These are phyloP conservation scores for Adansonia madagascariensis DNA, from an alignment of 441 rosid genomes.

Conservation along the genomic window DNA sequence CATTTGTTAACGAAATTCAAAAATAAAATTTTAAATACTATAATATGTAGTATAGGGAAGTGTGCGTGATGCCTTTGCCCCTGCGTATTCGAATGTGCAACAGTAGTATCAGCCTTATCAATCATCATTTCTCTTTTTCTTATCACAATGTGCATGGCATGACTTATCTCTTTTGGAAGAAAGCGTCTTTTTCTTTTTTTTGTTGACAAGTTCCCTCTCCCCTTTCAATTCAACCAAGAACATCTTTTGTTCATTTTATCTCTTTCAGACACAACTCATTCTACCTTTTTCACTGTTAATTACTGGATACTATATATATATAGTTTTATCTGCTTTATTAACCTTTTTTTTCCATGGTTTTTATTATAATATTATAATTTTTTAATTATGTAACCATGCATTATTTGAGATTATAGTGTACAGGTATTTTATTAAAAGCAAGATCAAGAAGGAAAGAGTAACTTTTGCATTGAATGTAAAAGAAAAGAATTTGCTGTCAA, in stretches of 20 bases:
- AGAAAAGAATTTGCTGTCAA: neutral
- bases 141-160: constrained; percentile 42
- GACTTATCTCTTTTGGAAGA: too few species aligned
- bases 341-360: constrained; percentile 10
- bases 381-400: neutral
- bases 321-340: too few species aligned
- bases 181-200: too few species aligned
- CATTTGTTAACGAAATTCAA: too few species aligned
- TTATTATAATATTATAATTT: too few species aligned
- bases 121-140: constrained; percentile 3
- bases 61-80: neutral
- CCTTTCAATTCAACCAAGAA: neutral
- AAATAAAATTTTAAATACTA: too few species aligned
- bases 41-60: too few species aligned
- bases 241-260: too few species aligned
- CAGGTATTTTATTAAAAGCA: neutral
- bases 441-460: neutral
- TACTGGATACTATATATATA: too few species aligned
- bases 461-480: neutral
- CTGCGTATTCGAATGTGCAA: constrained; percentile 32
- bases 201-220: neutral
- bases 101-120: neutral
- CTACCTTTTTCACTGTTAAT: too few species aligned
- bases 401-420: too few species aligned
- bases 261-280: too few species aligned